Conservation (phyloP, 345 rosid species). For the Passiflora organensis region DNA sequence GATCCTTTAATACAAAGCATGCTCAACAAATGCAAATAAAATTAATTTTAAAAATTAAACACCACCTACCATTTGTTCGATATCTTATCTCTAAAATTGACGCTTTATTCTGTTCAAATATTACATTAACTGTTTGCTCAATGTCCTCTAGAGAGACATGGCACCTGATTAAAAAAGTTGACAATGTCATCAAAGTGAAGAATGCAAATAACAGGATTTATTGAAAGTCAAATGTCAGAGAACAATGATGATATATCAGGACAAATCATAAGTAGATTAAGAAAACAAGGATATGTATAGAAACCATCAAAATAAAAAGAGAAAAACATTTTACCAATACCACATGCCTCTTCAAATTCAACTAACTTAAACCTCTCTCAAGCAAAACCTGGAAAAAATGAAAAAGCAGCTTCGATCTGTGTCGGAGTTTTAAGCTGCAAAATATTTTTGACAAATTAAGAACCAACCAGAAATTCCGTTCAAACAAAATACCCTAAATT, state of each 20-base stretch:
- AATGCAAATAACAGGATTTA: background rate
- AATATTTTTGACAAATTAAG: background rate
- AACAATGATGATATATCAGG: background rate
- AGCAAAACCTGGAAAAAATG: slow-evolving; percentile 47
- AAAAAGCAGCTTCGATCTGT: slow-evolving; percentile 79
- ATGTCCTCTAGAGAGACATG: slow-evolving; percentile 76
- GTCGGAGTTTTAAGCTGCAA: slow-evolving; percentile 78
- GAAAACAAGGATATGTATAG: too few species aligned
- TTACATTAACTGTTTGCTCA: slow-evolving; percentile 43
- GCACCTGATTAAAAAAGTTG: slow-evolving; percentile 55
- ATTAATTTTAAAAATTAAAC: too few species aligned
- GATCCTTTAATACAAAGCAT: too few species aligned
- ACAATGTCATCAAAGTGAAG: slow-evolving; percentile 16
- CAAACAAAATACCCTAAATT: background rate
- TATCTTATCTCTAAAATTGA: slow-evolving; percentile 70
- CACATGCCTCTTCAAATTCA: slow-evolving; percentile 88
- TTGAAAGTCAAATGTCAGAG: background rate
- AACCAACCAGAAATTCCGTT: background rate
- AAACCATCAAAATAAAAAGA: background rate
- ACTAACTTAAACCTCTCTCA: slow-evolving; percentile 51
- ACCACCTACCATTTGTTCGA: slow-evolving; percentile 82
- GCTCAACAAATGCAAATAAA: background rate
- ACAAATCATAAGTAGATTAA: background rate
- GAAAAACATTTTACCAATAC: slow-evolving; percentile 54
- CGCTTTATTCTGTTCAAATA: slow-evolving; percentile 58